phyloP scores from a whole-genome alignment of 1,284 basidiomycete genomes.

The Leccinum variabile region DNA sequence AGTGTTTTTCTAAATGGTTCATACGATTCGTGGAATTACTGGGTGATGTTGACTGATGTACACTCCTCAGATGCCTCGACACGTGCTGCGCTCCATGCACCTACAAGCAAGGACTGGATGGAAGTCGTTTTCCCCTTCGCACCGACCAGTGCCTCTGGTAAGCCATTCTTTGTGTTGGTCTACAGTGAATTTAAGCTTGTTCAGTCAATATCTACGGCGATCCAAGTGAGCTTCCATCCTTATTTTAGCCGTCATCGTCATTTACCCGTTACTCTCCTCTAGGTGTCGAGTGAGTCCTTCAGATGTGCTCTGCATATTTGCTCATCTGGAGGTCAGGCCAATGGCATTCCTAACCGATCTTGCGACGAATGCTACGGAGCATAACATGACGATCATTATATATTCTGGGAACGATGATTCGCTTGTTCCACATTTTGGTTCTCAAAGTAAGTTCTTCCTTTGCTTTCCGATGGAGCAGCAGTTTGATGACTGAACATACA shows the following conservation, averaged over 20 bases:
- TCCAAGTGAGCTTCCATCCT: slow-evolving; percentile 41
- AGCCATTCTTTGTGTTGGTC: slow-evolving; percentile 13
- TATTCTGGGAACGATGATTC: slow-evolving; percentile 71
- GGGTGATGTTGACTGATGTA: background rate
- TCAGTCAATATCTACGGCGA: slow-evolving; percentile 33
- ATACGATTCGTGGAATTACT: background rate
- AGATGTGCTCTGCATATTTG: background rate
- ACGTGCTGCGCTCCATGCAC: background rate
- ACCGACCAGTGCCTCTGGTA: slow-evolving; percentile 25
- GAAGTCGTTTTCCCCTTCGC: background rate
- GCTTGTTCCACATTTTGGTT: slow-evolving; percentile 59
- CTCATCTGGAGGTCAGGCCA: slow-evolving; percentile 42
- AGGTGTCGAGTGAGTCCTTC: slow-evolving; percentile 50
- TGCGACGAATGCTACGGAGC: slow-evolving; percentile 55
- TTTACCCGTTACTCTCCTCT: slow-evolving; percentile 6
- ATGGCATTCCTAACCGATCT: slow-evolving; percentile 64
- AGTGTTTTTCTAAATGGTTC: background rate
- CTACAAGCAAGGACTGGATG: background rate
- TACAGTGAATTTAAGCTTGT: slow-evolving; percentile 10
- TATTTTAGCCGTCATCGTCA: background rate
- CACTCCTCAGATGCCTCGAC: background rate
- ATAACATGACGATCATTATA: slow-evolving; percentile 52
- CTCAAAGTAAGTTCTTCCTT: slow-evolving; percentile 49
- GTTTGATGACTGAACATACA: slow-evolving; percentile 28
- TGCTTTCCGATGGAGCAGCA: background rate